phyloP scores from a whole-genome alignment of 441 rosid species.

The Adansonia gregorii region DNA sequence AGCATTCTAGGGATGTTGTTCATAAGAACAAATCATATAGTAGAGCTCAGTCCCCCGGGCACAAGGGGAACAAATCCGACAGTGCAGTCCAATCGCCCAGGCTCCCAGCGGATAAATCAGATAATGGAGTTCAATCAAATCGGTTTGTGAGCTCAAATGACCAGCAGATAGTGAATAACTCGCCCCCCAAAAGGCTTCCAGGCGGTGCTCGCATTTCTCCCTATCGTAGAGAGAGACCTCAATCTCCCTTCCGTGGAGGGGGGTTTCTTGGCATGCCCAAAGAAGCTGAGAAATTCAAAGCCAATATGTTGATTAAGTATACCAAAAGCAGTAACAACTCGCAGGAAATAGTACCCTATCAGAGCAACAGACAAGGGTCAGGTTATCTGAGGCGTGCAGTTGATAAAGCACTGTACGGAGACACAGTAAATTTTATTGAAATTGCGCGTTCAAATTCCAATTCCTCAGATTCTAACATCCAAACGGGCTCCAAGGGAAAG shows the following conservation, averaged over 20 bases:
- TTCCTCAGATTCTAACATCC: conserved; percentile 34
- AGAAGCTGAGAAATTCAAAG: conserved; percentile 47
- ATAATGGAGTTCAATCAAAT: conserved; percentile 45
- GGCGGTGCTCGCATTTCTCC: conserved; percentile 47
- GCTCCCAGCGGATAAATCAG: conserved; percentile 32
- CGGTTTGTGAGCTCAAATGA: conserved; percentile 46
- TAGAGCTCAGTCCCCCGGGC: neutral
- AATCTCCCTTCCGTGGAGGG: conserved; percentile 53
- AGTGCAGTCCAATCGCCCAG: conserved; percentile 31
- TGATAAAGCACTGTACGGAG: conserved; percentile 68
- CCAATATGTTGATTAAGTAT: conserved; percentile 42
- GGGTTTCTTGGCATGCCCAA: conserved; percentile 61
- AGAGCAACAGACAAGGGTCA: conserved; percentile 37
- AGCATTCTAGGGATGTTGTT: conserved; percentile 52
- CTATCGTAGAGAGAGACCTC: conserved; percentile 53
- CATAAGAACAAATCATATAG: conserved; percentile 42
- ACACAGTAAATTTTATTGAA: conserved; percentile 45
- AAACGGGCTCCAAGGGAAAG: conserved; percentile 26
- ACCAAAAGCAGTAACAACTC: conserved; percentile 54
- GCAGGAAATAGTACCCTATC: conserved; percentile 56
- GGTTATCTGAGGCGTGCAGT: conserved; percentile 48
- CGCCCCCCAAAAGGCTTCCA: conserved; percentile 66
- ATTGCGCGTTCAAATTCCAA: conserved; percentile 33
- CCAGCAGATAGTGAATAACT: conserved; percentile 41
- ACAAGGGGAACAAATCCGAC: neutral